phyloP scores from a whole-genome alignment of 805 yeast species.

The Pichia cabralensis region DNA sequence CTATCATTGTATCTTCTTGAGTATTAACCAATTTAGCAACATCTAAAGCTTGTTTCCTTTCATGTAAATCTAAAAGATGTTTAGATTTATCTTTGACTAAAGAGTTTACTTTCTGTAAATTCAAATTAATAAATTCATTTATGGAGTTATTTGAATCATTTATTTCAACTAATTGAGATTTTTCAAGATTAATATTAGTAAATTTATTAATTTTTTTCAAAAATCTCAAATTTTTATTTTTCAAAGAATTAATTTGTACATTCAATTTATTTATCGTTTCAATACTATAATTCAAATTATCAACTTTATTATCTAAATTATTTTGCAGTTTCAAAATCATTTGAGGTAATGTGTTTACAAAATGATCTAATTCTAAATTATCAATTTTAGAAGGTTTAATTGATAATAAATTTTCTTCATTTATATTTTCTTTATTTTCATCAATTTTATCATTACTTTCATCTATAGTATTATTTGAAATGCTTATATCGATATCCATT shows the following conservation, averaged over 20 bases:
- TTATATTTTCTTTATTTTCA: neutral
- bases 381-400: conserved; percentile 4
- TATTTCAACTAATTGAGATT: neutral
- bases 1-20: conserved; percentile 28
- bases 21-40: conserved; percentile 48
- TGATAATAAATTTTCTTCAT: no score
- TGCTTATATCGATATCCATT: neutral
- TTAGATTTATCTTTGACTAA: conserved; percentile 19
- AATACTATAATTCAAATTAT: conserved; percentile 40
- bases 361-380: conserved; percentile 8
- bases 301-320: conserved; percentile 34
- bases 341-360: conserved; percentile 16
- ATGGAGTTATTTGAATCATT: neutral
- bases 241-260: conserved; percentile 27
- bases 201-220: conserved; percentile 6
- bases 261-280: conserved; percentile 32
- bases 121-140: neutral
- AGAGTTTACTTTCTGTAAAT: neutral
- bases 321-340: conserved; percentile 15
- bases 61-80: conserved; percentile 31
- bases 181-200: no score
- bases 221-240: conserved; percentile 13
- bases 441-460: no score
- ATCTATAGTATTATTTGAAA: neutral
- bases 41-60: conserved; percentile 54